Evolutionary conservation across 75 land plant species (phyloP).

Genomic region (Picea sitchensis): DNA sequence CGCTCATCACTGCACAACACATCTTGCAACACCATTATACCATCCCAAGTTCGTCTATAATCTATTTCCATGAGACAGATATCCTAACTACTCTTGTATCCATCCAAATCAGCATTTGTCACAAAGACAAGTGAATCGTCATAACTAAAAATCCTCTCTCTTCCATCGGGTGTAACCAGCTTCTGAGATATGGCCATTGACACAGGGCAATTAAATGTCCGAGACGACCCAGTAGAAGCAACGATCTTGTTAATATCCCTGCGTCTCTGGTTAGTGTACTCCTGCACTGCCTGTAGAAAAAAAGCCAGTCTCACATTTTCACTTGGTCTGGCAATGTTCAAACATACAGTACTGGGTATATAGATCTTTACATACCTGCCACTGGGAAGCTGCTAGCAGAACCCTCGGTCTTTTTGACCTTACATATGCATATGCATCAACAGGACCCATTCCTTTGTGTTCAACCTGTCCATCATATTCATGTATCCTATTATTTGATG

Average conservation of each 20-base stretch:
- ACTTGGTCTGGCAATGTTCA: not conserved
- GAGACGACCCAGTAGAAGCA: not conserved
- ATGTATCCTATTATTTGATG: not conserved
- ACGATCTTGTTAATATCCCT: not conserved
- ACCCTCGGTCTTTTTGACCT: constrained; percentile 83
- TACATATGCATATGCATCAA: constrained; percentile 63
- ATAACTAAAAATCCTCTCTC: not conserved
- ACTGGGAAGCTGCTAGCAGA: constrained; percentile 76
- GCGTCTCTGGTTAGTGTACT: not conserved
- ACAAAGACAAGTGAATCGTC: constrained; percentile 4
- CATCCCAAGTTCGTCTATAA: not conserved
- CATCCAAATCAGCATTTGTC: constrained; percentile 9
- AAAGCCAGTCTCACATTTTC: not conserved
- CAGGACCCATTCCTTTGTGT: constrained; percentile 81
- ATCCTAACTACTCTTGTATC: constrained; percentile 6
- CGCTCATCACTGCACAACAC: not conserved
- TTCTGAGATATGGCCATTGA: not conserved
- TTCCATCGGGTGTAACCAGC: not conserved
- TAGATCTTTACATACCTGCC: constrained; percentile 58
- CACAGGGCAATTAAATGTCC: not conserved
- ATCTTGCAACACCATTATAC: not conserved
- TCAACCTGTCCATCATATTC: constrained; percentile 42
- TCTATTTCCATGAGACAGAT: constrained; percentile 3
- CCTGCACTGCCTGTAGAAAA: constrained; percentile 8
- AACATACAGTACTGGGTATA: not conserved